Evolutionary conservation across 1,284 basidiomycete genomes (phyloP), one percentile per base, ranked within the genome.

Genomic region (Ceratobasidium sp.): DNA sequence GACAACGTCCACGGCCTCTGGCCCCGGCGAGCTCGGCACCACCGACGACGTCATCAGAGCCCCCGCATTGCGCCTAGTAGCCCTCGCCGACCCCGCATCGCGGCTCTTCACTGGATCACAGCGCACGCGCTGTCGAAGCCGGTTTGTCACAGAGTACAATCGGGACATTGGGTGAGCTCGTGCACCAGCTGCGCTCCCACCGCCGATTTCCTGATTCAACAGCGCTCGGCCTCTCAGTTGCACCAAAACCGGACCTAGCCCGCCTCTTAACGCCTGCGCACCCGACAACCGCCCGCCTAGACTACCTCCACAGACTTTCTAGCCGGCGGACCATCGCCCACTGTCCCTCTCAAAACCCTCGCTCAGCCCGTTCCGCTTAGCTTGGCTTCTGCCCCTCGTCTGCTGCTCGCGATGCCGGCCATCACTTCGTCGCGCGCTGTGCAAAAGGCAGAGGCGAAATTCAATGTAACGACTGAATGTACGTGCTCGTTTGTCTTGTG

Each of bases 381-480:
- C 39, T 49, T 69, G 66, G 66, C 66, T 69, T 68, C 39, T 41
- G 49, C 66, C 66, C 49, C 66, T 58, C 51, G 66, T 54, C 51
- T 53, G 41, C 41, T 72, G 68, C 56, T 39, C 56, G 68, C 68
- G 74, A 77, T 77, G 76, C 76, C 76, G 53, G 75, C 75, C 64
- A 75, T 76, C 58, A 49, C 74, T 39, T 66, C 74, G 48, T 63
- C 75, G 31, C 76, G 74, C 46, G 64, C 75, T 49, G 79, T 80
- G 43, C 83, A 83, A 72, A 79, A 80, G 53, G 85, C 88, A 59
- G 89, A 91, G 80, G 88, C 87, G 74, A 92, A 90, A 80, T 92
- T 90, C 83, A 92, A 92, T 80, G 92, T 93, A 75, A 87, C 89
- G 0, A 90, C 91, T 13, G 91, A 93, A 43, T 94, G 92, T 92